Evolutionary conservation across 1,284 basidiomycete genomes (phyloP).

Genomic region (Volvariella volvacea): DNA sequence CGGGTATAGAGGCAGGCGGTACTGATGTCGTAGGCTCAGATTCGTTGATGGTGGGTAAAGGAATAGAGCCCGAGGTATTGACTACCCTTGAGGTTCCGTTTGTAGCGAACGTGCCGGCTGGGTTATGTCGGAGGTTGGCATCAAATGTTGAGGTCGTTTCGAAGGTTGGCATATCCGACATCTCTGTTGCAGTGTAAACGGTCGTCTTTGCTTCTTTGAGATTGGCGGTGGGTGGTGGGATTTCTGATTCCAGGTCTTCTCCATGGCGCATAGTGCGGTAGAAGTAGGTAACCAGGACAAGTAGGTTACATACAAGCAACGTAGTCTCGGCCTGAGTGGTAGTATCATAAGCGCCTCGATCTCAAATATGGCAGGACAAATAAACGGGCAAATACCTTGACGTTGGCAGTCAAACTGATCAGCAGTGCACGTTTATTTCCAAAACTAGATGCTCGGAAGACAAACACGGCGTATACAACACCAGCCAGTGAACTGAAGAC

Average conservation of each 20-base stretch:
- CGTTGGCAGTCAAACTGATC: not conserved
- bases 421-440: not conserved
- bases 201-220: not conserved
- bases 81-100: not conserved
- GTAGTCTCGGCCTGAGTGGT: conserved; percentile 1
- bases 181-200: not conserved
- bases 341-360: too few species aligned
- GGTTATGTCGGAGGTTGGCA: not conserved
- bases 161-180: conserved; percentile 1
- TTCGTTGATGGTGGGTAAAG: not conserved
- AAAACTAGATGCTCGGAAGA: not conserved
- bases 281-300: conserved; percentile 6
- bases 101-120: not conserved
- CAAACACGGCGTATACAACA: conserved; percentile 7
- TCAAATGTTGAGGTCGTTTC: not conserved
- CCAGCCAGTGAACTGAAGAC: conserved; percentile 8
- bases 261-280: conserved; percentile 3
- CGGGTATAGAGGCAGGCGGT: not conserved
- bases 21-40: not conserved
- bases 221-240: not conserved
- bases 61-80: not conserved
- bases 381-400: conserved; percentile 1
- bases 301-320: conserved; percentile 5
- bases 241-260: not conserved
- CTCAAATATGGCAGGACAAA: too few species aligned